A percentile compares a stretch with the other conserved stretches of the same genome.
These are phyloP conservation scores for Fusarium temperatum DNA, from an alignment of 2,329 filamentous ascomycete species.

Conservation along the genomic window DNA sequence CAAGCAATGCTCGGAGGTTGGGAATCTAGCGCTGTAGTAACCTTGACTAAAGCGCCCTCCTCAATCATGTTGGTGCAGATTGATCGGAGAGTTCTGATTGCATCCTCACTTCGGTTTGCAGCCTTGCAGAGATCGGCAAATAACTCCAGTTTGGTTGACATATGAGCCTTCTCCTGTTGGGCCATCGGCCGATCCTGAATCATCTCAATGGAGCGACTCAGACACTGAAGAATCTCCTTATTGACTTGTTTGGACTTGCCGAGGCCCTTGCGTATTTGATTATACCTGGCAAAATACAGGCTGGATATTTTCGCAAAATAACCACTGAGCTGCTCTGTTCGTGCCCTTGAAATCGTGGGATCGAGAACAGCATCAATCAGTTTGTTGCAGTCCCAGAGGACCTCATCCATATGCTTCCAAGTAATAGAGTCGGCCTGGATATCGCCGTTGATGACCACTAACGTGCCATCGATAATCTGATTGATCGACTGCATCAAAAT, in stretches of 20 bases:
- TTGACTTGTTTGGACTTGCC: constrained; percentile 49
- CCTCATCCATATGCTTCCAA: constrained; percentile 66
- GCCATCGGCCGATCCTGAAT: constrained; percentile 62
- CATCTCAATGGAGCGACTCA: constrained; percentile 71
- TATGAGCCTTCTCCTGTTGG: constrained; percentile 68
- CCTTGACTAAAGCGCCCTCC: constrained; percentile 62
- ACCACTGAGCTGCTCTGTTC: constrained; percentile 48
- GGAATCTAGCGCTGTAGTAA: constrained; percentile 60
- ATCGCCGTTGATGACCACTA: constrained; percentile 64
- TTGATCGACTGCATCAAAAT: constrained; percentile 61
- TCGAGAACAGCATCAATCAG: constrained; percentile 64
- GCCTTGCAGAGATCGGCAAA: constrained; percentile 69
- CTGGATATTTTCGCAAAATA: constrained; percentile 75
- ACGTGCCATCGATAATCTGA: constrained; percentile 67
- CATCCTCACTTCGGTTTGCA: constrained; percentile 63
- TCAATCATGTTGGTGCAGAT: constrained; percentile 71
- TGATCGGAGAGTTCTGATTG: constrained; percentile 65
- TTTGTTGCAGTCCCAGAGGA: constrained; percentile 64
- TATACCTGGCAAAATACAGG: constrained; percentile 73
- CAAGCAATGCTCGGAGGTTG: constrained; percentile 64
- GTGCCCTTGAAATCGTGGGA: constrained; percentile 42
- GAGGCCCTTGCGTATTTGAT: constrained; percentile 57
- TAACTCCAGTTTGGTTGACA: constrained; percentile 72
- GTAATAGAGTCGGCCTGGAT: constrained; percentile 57
- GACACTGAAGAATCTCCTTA: constrained; percentile 61